Evolutionary conservation across 2,329 filamentous ascomycete genomes (phyloP).

Genomic region (Aspergillus brasiliensis): DNA sequence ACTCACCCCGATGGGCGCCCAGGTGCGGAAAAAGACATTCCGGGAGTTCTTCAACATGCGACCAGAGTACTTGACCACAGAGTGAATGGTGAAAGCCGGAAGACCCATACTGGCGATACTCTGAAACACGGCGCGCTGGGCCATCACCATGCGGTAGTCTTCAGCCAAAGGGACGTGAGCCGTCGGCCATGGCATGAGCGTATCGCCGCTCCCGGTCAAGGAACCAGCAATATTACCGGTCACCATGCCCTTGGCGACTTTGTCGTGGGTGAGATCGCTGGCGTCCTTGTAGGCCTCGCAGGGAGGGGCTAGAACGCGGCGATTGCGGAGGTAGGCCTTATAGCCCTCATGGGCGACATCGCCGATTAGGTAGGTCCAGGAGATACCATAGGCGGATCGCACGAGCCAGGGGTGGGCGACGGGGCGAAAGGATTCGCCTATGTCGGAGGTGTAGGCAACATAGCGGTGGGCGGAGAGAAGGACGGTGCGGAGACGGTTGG

Average conservation of each 20-base stretch:
- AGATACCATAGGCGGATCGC: slow-evolving; percentile 80
- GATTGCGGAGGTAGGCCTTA: slow-evolving; percentile 89
- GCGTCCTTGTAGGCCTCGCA: slow-evolving; percentile 51
- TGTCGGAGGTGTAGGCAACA: slow-evolving; percentile 94
- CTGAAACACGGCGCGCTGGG: slow-evolving; percentile 88
- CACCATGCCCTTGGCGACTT: slow-evolving; percentile 39
- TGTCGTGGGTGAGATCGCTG: slow-evolving; percentile 32
- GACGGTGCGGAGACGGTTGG: slow-evolving; percentile 79
- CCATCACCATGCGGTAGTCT: slow-evolving; percentile 89
- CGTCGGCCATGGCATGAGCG: slow-evolving; percentile 41
- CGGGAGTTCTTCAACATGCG: slow-evolving; percentile 80
- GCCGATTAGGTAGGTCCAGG: slow-evolving; percentile 88
- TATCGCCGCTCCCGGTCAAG: slow-evolving; percentile 22
- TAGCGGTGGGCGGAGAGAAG: slow-evolving; percentile 90
- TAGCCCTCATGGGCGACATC: slow-evolving; percentile 94
- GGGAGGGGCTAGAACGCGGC: slow-evolving; percentile 70
- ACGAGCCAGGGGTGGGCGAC: slow-evolving; percentile 85
- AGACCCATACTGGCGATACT: slow-evolving; percentile 88
- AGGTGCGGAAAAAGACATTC: slow-evolving; percentile 75
- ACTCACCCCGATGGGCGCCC: slow-evolving; percentile 86
- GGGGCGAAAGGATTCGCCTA: slow-evolving; percentile 93
- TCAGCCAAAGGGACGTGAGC: slow-evolving; percentile 71
- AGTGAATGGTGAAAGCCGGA: slow-evolving; percentile 91
- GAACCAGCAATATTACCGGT: slow-evolving; percentile 34
- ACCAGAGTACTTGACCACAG: slow-evolving; percentile 86